phyloP scores from a whole-genome alignment of 805 yeast species.

The Monosporozyma siamensis region DNA sequence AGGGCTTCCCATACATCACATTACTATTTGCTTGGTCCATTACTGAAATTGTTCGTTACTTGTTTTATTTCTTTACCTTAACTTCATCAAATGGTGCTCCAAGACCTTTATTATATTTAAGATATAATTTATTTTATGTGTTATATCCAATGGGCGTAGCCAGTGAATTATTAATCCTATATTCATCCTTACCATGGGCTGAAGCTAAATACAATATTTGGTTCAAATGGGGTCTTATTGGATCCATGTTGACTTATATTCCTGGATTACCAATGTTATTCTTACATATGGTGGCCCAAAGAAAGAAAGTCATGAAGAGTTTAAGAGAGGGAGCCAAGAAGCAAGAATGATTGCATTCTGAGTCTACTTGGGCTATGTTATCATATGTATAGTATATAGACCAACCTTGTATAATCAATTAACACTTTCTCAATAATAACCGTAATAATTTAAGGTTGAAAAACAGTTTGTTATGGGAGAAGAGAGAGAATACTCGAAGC shows the following conservation, averaged over 20 bases:
- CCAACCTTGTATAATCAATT: no score
- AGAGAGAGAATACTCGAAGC: no score
- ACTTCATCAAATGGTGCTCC: slow-evolving; percentile 37
- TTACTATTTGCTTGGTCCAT: slow-evolving; percentile 82
- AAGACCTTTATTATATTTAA: slow-evolving; percentile 56
- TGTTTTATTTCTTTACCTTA: slow-evolving; percentile 47
- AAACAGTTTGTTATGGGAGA: no score
- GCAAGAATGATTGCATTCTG: background rate
- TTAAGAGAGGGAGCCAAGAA: background rate
- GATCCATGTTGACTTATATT: slow-evolving; percentile 54
- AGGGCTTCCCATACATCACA: slow-evolving; percentile 48
- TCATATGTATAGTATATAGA: no score
- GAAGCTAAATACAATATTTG: slow-evolving; percentile 37
- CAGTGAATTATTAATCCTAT: slow-evolving; percentile 65
- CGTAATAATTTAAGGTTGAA: no score
- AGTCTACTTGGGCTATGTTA: no score
- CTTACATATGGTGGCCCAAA: slow-evolving; percentile 81
- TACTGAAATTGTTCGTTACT: slow-evolving; percentile 86
- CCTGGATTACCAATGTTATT: slow-evolving; percentile 85
- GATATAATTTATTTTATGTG: slow-evolving; percentile 76
- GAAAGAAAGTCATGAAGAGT: slow-evolving; percentile 54
- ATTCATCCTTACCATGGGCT: slow-evolving; percentile 66
- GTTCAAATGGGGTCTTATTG: slow-evolving; percentile 48
- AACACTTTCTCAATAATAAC: no score
- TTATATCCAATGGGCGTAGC: slow-evolving; percentile 91